Percentiles rank a stretch among this genome's conserved stretches.
These are phyloP conservation scores for Monascus ruber DNA, from an alignment of 2,329 filamentous ascomycete genomes.

Conservation along the genomic window DNA sequence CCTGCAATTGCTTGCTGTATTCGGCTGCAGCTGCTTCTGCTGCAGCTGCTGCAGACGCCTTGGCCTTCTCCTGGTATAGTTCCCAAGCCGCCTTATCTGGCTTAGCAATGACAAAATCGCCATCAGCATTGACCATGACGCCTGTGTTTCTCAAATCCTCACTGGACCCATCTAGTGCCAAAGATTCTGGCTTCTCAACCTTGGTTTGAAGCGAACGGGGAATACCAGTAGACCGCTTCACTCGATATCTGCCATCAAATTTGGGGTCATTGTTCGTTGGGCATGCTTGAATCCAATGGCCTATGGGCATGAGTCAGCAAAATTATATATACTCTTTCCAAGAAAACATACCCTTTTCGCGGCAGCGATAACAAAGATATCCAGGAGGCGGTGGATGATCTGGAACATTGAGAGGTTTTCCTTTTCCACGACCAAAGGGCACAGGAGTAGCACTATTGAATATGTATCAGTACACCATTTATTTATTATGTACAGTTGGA, in stretches of 20 bases:
- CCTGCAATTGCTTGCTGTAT: conserved; percentile 76
- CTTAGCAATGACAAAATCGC: conserved; percentile 93
- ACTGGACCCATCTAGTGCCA: conserved; percentile 61
- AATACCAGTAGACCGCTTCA: conserved; percentile 95
- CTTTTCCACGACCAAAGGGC: conserved; percentile 28
- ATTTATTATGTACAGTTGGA: background rate
- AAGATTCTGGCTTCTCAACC: conserved; percentile 75
- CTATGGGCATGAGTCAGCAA: conserved; percentile 25
- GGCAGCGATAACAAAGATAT: conserved; percentile 93
- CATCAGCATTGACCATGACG: conserved; percentile 95
- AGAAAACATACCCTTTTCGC: conserved; percentile 58
- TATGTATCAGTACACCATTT: conserved; percentile 15
- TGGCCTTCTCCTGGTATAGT: conserved; percentile 88
- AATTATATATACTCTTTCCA: background rate
- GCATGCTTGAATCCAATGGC: conserved; percentile 98
- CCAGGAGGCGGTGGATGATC: conserved; percentile 87
- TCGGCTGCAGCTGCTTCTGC: conserved; percentile 66
- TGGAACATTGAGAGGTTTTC: conserved; percentile 55
- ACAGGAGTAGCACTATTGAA: conserved; percentile 32
- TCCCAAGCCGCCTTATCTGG: conserved; percentile 95
- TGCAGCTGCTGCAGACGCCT: conserved; percentile 70
- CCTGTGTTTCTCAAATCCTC: conserved; percentile 76
- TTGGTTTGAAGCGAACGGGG: conserved; percentile 91
- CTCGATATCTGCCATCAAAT: conserved; percentile 82
- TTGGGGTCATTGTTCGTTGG: conserved; percentile 97